Evolutionary conservation across 2,329 filamentous ascomycete genomes (phyloP).

Genomic region (Hirsutella rhossiliensis): DNA sequence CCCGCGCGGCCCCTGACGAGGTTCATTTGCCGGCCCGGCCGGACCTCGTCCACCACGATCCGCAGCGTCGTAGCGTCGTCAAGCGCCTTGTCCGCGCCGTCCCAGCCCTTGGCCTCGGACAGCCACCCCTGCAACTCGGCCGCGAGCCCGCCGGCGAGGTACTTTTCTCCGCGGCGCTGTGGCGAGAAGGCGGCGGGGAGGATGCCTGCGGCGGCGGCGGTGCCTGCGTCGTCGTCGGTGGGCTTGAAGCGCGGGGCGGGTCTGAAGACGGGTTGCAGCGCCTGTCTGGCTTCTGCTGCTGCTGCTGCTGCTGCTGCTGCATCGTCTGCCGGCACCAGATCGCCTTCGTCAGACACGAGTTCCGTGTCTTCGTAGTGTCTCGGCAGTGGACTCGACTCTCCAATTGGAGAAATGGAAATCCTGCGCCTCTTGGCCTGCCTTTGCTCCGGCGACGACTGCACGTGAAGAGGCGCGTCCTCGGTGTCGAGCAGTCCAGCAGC

Average conservation of each 20-base stretch:
- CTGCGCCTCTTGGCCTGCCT: constrained; percentile 7
- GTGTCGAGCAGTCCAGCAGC: neutral
- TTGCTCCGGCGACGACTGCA: constrained; percentile 2
- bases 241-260: constrained; percentile 27
- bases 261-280: constrained; percentile 24
- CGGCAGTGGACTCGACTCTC: constrained; percentile 5
- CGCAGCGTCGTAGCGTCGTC: constrained; percentile 6
- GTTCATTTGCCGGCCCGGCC: constrained; percentile 21
- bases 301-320: neutral
- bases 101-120: constrained; percentile 25
- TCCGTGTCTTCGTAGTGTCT: neutral
- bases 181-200: constrained; percentile 21
- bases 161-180: constrained; percentile 21
- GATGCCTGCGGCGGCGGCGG: constrained; percentile 9
- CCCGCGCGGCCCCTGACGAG: constrained; percentile 13
- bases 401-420: constrained; percentile 11
- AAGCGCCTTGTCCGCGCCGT: constrained; percentile 3
- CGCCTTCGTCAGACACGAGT: neutral
- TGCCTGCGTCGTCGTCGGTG: constrained; percentile 13
- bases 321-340: neutral
- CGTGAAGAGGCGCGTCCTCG: neutral
- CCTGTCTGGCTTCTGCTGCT: neutral
- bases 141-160: constrained; percentile 24
- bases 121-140: constrained; percentile 27
- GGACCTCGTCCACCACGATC: constrained; percentile 18